Percentiles rank a stretch among this genome's conserved stretches.
Conservation (phyloP, 139 green algal genomes). For the Pleodorina starrii region DNA sequence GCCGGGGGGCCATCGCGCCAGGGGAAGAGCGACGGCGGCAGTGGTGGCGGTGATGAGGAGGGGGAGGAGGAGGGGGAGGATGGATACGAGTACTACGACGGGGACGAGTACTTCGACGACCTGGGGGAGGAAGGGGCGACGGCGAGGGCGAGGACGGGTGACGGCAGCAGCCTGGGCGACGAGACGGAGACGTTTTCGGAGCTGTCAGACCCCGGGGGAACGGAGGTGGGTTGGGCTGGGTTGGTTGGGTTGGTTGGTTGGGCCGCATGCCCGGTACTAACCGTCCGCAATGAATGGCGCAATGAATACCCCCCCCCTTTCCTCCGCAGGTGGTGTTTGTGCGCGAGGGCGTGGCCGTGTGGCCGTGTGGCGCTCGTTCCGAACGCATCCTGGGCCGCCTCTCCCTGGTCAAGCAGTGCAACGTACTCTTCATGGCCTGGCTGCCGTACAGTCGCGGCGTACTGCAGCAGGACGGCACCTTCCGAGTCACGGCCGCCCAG, state of each 20-base stretch:
- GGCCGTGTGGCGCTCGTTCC: conserved; percentile 58
- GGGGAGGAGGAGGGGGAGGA: neutral
- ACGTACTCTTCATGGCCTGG: conserved; percentile 84
- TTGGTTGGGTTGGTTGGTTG: neutral
- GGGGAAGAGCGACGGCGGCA: neutral
- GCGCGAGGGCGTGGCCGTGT: conserved; percentile 75
- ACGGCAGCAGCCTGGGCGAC: neutral
- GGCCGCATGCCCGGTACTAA: too few relatives aligned
- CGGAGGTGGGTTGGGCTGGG: conserved; percentile 53
- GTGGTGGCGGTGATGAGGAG: neutral
- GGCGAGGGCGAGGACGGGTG: neutral
- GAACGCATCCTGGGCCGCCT: conserved; percentile 79
- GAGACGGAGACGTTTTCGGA: conserved; percentile 68
- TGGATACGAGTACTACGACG: neutral
- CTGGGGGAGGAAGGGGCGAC: neutral
- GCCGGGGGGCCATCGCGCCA: too few relatives aligned
- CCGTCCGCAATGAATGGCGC: too few relatives aligned
- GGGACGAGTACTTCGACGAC: too few relatives aligned
- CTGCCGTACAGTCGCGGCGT: conserved; percentile 65
- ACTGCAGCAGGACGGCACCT: conserved; percentile 62
- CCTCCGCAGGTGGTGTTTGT: conserved; percentile 77
- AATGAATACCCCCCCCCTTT: too few relatives aligned
- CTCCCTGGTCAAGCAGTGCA: conserved; percentile 78
- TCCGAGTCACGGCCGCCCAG: conserved; percentile 24
- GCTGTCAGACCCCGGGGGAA: conserved; percentile 65